A percentile compares a stretch with the other conserved stretches of the same genome.
These are phyloP conservation scores for Themeda triandra DNA, from an alignment of 176 grass and related monocot genomes.

Conservation along the genomic window DNA sequence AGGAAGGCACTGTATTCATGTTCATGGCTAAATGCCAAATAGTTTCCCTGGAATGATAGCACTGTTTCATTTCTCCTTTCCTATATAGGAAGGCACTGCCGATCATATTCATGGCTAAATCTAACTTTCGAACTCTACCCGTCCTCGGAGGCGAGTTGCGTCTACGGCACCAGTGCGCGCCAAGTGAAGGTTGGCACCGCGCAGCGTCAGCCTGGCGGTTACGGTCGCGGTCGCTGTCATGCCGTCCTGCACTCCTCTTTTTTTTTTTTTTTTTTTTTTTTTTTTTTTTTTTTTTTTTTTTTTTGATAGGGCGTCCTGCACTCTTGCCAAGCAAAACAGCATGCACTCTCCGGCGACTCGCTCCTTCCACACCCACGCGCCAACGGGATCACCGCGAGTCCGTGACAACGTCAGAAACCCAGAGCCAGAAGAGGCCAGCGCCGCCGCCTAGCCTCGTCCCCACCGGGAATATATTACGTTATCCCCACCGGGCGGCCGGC, in stretches of 20 bases:
- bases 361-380: background rate
- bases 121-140: too few species aligned
- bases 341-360: conserved; percentile 9
- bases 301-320: too few species aligned
- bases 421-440: background rate
- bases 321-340: background rate
- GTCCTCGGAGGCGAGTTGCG: background rate
- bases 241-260: background rate
- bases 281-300: too few species aligned
- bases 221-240: background rate
- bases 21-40: background rate
- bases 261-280: too few species aligned
- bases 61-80: too few species aligned
- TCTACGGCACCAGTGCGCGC: background rate
- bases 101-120: background rate
- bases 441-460: background rate
- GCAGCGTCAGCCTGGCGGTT: too few species aligned
- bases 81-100: too few species aligned
- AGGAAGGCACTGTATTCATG: background rate
- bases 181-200: background rate
- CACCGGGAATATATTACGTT: conserved; percentile 7
- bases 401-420: background rate
- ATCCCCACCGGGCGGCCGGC: conserved; percentile 30
- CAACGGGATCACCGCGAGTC: conserved; percentile 17
- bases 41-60: too few species aligned